Conservation (phyloP, 352 stramenopile genomes). For the Phytophthora pseudosyringae region DNA sequence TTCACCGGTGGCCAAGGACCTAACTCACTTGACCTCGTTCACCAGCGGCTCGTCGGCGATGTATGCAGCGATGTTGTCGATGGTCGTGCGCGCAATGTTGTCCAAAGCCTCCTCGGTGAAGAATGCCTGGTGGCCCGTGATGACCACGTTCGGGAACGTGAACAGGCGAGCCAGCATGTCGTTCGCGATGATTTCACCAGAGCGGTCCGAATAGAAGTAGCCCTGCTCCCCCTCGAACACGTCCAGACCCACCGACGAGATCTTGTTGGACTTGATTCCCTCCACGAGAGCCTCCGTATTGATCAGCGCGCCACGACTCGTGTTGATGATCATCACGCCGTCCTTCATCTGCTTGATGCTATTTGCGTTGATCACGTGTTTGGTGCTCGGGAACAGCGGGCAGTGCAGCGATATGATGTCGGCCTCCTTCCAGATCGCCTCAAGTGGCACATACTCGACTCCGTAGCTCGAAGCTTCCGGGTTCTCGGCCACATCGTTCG, state of each 20-base stretch:
- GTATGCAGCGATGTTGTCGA: conserved; percentile 73
- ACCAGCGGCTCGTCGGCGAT: conserved; percentile 40
- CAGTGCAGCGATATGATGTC: conserved; percentile 91
- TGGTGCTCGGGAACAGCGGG: conserved; percentile 79
- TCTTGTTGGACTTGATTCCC: conserved; percentile 78
- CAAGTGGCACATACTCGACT: conserved; percentile 47
- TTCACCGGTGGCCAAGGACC: too few relatives aligned
- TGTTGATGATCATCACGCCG: conserved; percentile 91
- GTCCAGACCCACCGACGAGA: conserved; percentile 80
- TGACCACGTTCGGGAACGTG: conserved; percentile 82
- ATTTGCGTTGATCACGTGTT: conserved; percentile 84
- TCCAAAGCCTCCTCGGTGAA: conserved; percentile 71
- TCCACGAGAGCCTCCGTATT: conserved; percentile 82
- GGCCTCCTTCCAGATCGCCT: conserved; percentile 61
- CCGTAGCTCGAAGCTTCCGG: conserved; percentile 42
- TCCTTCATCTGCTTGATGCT: conserved; percentile 89
- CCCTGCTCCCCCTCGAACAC: conserved; percentile 87
- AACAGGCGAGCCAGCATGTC: conserved; percentile 71
- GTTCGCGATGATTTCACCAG: conserved; percentile 63
- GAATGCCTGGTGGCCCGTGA: conserved; percentile 83
- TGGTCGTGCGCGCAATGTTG: conserved; percentile 72
- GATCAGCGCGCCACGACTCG: conserved; percentile 83
- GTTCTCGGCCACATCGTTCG: conserved; percentile 70
- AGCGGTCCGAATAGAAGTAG: conserved; percentile 81
- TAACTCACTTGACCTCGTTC: conserved; percentile 69